Conservation (phyloP, 148 eudicot genomes). For the Vaccinium vitisidaea region DNA sequence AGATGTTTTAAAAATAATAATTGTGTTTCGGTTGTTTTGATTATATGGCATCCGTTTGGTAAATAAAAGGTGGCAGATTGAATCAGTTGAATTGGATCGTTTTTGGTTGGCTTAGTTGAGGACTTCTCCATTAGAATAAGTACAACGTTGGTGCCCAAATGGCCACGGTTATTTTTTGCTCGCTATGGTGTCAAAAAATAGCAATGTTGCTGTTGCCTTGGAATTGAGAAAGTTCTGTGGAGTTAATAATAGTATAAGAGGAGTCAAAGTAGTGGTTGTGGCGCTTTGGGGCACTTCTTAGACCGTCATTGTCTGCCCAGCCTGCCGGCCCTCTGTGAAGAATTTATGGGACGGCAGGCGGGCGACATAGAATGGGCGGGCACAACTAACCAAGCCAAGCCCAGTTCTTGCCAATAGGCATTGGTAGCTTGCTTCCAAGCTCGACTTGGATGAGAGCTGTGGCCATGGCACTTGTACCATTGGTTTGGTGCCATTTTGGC, state of each 20-base stretch:
- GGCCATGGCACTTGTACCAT: neutral
- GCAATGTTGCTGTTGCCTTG: too few species aligned
- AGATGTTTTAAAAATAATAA: too few species aligned
- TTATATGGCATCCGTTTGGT: neutral
- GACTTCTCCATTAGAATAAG: neutral
- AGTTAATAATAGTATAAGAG: too few species aligned
- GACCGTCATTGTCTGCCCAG: neutral
- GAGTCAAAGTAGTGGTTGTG: neutral
- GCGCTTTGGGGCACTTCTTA: conserved; percentile 6
- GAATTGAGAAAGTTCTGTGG: too few species aligned
- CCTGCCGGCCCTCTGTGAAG: neutral
- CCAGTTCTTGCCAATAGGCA: neutral
- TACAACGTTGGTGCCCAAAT: too few species aligned
- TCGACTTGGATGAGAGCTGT: too few species aligned
- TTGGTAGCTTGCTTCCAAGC: too few species aligned
- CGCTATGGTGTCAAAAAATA: too few species aligned
- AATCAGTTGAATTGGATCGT: neutral
- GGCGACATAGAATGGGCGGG: neutral
- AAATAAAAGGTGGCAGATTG: neutral
- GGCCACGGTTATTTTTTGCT: too few species aligned
- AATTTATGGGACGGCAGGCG: neutral
- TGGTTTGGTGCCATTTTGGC: too few species aligned
- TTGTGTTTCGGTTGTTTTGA: neutral
- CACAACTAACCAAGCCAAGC: neutral
- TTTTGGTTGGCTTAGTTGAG: conserved; percentile 1